These are phyloP conservation scores for Colletotrichum spinosum DNA, from an alignment of 2,329 filamentous ascomycete genomes.

Conservation along the genomic window DNA sequence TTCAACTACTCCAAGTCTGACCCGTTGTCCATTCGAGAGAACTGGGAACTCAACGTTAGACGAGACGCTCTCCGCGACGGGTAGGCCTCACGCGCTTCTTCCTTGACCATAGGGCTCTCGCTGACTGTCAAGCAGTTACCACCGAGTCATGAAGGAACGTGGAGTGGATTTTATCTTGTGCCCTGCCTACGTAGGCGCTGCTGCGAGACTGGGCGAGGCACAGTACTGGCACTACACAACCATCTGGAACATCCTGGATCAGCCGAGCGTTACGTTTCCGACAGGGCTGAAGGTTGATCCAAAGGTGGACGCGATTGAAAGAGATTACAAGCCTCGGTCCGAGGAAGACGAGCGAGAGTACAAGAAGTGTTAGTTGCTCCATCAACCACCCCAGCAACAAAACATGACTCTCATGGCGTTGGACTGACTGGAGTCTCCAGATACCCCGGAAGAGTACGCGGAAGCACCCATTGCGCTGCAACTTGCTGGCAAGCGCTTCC, in stretches of 20 bases:
- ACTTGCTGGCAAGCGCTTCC: slow-evolving; percentile 24
- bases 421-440: background rate
- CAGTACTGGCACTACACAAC: slow-evolving; percentile 46
- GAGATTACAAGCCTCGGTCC: slow-evolving; percentile 12
- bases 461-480: slow-evolving; percentile 21
- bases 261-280: slow-evolving; percentile 43
- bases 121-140: slow-evolving; percentile 15
- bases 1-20: slow-evolving; percentile 36
- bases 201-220: slow-evolving; percentile 37
- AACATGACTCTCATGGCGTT: too few species aligned
- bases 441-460: slow-evolving; percentile 1
- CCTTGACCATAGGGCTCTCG: slow-evolving; percentile 43
- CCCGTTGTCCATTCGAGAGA: slow-evolving; percentile 36
- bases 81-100: slow-evolving; percentile 52
- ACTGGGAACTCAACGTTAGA: slow-evolving; percentile 40
- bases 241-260: slow-evolving; percentile 48
- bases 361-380: slow-evolving; percentile 26
- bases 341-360: slow-evolving; percentile 20
- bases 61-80: slow-evolving; percentile 36
- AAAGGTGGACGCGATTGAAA: slow-evolving; percentile 5
- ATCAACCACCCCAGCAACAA: too few species aligned
- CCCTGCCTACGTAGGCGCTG: slow-evolving; percentile 42
- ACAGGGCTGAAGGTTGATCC: slow-evolving; percentile 37
- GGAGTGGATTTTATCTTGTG: slow-evolving; percentile 45
- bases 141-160: slow-evolving; percentile 39